Evolutionary conservation across 306 rosid species (phyloP), one percentile per base, ranked within the genome.

Genomic region (Mucuna pruriens): DNA sequence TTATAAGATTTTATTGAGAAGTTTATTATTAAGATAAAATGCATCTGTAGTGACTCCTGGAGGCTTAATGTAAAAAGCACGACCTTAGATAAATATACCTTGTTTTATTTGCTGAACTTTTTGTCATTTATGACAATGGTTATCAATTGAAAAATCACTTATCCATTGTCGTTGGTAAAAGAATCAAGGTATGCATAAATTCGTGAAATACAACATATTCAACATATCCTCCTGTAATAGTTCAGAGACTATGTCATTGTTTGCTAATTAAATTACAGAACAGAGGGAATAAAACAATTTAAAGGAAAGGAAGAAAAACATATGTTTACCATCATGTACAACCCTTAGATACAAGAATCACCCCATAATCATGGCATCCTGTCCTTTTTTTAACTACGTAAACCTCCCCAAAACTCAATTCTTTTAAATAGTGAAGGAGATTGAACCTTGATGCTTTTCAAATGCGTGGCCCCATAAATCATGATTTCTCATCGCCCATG

Each of bases 311-410:
- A 76, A 76, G 78, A 76, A 75, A 73, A 87, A 86, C 82, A 91
- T 90, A 86, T 85, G 86, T 82, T 88, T 88, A 94, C 89, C 89
- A 90, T 94, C 89, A 90, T 94, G 86, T 94, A 94, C 98, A 92
- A 83, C 84, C 89, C 86, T 79, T 89, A 75, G 89, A 86, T 90
- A 91, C 96, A 87, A 88, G 79, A 90, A 90, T 74, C 77, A 82
- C 68, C 85, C 20, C 52, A 69, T 71, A 71, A 82, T 82, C 89
- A 76, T 65, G 63, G 71, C 81, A 75, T 76, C 78, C 77, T 83
- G 70, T 52, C 63, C 76, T 83, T n/a, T n/a, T n/a, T n/a, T 83
- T 36, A 79, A 79, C 84, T 69, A 79, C 76, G 57, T 74, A 80
- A 63, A 75, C 74, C 71, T 48, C 79, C 75, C 74, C 10, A 42